Evolutionary conservation across 768 basidiomycete species (phyloP).

Genomic region (Tylopilus felleus): DNA sequence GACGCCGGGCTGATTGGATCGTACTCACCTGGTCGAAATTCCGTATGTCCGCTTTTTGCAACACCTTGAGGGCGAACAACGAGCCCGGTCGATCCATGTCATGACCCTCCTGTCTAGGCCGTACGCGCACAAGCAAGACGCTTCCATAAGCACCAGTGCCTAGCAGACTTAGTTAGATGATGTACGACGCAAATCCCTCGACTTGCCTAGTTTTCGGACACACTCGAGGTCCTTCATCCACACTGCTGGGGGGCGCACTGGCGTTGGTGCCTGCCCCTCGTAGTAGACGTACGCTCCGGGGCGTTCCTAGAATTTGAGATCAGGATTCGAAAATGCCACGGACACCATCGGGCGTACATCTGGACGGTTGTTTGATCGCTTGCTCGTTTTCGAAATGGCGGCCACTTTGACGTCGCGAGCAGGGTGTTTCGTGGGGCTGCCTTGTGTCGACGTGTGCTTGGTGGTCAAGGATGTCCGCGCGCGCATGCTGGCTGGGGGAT

Average conservation of each 20-base stretch:
- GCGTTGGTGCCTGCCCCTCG: conserved; percentile 25
- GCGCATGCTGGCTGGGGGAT: conserved; percentile 12
- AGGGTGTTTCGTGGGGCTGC: conserved; percentile 9
- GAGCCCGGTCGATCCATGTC: conserved; percentile 34
- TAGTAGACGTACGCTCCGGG: conserved; percentile 9
- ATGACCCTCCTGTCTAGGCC: conserved; percentile 28
- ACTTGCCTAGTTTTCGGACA: conserved; percentile 38
- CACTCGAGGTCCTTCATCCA: conserved; percentile 41
- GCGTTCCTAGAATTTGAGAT: conserved; percentile 16
- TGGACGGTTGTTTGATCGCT: not conserved
- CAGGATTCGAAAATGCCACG: not conserved
- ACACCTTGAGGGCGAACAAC: conserved; percentile 47
- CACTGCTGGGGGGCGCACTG: conserved; percentile 38
- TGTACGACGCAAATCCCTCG: not conserved
- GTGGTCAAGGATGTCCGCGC: conserved; percentile 4
- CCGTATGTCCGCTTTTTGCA: conserved; percentile 36
- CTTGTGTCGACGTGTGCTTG: conserved; percentile 5
- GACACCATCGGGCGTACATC: conserved; percentile 1
- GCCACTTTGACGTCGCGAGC: conserved; percentile 9
- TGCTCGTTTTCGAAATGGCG: conserved; percentile 3
- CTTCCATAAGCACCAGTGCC: conserved; percentile 41
- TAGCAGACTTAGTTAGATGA: conserved; percentile 16
- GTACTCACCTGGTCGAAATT: conserved; percentile 29
- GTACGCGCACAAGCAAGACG: conserved; percentile 41
- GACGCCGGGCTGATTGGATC: not conserved